Base-by-base conservation (phyloP, 441 rosid species). In the Corymbia calophylla region DNA sequence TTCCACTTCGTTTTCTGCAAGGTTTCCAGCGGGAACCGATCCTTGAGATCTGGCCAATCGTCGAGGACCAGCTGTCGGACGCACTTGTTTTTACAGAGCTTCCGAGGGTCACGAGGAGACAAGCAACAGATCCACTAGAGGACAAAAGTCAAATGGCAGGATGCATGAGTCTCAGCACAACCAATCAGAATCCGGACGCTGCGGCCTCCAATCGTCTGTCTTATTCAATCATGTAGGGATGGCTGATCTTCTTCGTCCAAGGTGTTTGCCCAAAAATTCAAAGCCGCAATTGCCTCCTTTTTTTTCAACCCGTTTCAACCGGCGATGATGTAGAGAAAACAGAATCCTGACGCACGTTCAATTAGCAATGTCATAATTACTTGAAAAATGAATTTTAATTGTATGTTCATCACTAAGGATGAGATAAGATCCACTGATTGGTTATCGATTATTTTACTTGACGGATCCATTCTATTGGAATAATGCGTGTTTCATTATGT, bases 401-500 rank as follows among this genome's bases (percentile, higher is more conserved):
- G 5, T 0, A 10, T 4, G 1, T 29, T 58, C 13, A 58, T 25
- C 6, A 23, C 10, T 23, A 21, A 56, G 0, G 13, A 4, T 58
- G 23, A 18, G 7, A 9, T 1, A 6, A 54, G 0, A 56, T 56
- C 17, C 6, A 56, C 6, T 23, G 0, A 4, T 0, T 0, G 0
- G 0, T 23, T 1, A 0, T 23, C 62, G 17, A 56, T 23, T 23
- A 23, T 56, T 23, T 58, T 12, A 4, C 1, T 1, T 58, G 10
- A 23, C 0, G 0, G 0, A 3, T 58, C 0, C 0, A 0, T 58
- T 58, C 25, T 25, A 9, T 0, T 1, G 0, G 0, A 58, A 58
- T 58, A 58, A 58, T 58, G n/a, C 25, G 29, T 1, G 4, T 9
- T 2, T 23, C 4, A 25, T 58, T 3, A 58, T 58, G 23, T 58